Conservation (phyloP, 768 basidiomycete genomes). For the Amanita muscaria region DNA sequence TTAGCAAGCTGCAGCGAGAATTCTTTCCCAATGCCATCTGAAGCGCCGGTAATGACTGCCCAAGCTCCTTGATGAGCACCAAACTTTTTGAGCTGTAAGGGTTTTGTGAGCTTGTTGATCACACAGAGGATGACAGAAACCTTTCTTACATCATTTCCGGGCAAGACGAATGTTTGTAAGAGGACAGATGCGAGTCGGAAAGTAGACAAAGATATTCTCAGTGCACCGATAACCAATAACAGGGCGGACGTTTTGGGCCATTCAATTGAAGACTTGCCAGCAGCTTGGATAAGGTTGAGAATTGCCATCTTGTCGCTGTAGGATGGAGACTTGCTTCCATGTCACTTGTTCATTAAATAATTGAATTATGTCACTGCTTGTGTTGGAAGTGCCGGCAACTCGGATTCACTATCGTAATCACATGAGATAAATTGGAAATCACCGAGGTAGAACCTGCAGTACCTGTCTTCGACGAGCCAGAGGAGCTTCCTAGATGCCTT, state of each 20-base stretch:
- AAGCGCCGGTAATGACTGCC: constrained; percentile 95
- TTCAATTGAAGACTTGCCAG: constrained; percentile 9
- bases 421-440: too few relatives aligned
- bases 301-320: too few relatives aligned
- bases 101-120: constrained; percentile 5
- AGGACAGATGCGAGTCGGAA: constrained; percentile 59
- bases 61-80: constrained; percentile 84
- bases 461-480: too few relatives aligned
- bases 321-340: too few relatives aligned
- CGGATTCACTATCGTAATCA: too few relatives aligned
- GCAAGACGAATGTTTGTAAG: constrained; percentile 61
- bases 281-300: neutral
- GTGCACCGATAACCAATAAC: constrained; percentile 39
- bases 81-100: constrained; percentile 59
- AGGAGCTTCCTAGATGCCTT: too few relatives aligned
- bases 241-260: constrained; percentile 23
- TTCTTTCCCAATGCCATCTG: constrained; percentile 93
- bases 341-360: too few relatives aligned
- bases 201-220: constrained; percentile 42
- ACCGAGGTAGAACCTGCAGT: too few relatives aligned
- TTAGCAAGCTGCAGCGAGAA: constrained; percentile 84
- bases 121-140: neutral
- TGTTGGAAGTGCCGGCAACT: too few relatives aligned
- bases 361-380: too few relatives aligned
- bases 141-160: constrained; percentile 56